Conservation (phyloP, 176 grass and related monocot genomes). For the Zoysia japonica region DNA sequence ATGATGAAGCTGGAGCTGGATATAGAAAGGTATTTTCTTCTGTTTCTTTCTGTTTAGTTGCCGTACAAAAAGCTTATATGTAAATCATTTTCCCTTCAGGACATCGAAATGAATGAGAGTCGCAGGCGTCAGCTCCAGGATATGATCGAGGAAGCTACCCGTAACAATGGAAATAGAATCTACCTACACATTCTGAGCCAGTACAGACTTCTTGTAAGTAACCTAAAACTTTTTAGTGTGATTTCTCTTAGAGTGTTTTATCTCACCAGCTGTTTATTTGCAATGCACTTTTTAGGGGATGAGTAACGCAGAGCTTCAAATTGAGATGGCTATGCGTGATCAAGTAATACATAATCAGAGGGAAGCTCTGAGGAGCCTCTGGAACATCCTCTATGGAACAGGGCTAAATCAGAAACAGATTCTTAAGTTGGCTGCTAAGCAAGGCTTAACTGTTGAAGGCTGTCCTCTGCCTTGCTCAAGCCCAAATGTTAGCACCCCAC, state of each 20-base stretch:
- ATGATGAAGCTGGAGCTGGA: slow-evolving; percentile 93
- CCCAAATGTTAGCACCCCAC: slow-evolving; percentile 29
- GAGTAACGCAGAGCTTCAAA: slow-evolving; percentile 89
- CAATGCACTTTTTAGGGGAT: slow-evolving; percentile 55
- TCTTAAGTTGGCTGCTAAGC: slow-evolving; percentile 74
- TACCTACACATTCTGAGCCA: slow-evolving; percentile 98
- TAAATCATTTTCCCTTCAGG: slow-evolving; percentile 39
- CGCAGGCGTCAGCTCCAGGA: slow-evolving; percentile 73
- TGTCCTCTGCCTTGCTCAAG: slow-evolving; percentile 57
- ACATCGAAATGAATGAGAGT: slow-evolving; percentile 87
- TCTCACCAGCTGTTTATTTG: slow-evolving; percentile 20
- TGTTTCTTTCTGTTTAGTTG: slow-evolving; percentile 23
- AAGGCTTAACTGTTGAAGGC: slow-evolving; percentile 85
- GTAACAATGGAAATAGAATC: slow-evolving; percentile 91
- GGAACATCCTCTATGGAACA: slow-evolving; percentile 86
- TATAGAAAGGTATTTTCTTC: slow-evolving; percentile 78
- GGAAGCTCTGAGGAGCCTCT: slow-evolving; percentile 74
- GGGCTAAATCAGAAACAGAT: slow-evolving; percentile 94
- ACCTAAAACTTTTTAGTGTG: neutral
- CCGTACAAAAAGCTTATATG: slow-evolving; percentile 33
- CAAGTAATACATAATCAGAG: slow-evolving; percentile 99
- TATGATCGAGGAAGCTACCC: slow-evolving; percentile 94
- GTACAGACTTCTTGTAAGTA: slow-evolving; percentile 98
- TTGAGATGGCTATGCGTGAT: slow-evolving; percentile 98
- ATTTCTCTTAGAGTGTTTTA: slow-evolving; percentile 21